Conservation (phyloP, 305 asterid species). For the Andrographis paniculata region DNA sequence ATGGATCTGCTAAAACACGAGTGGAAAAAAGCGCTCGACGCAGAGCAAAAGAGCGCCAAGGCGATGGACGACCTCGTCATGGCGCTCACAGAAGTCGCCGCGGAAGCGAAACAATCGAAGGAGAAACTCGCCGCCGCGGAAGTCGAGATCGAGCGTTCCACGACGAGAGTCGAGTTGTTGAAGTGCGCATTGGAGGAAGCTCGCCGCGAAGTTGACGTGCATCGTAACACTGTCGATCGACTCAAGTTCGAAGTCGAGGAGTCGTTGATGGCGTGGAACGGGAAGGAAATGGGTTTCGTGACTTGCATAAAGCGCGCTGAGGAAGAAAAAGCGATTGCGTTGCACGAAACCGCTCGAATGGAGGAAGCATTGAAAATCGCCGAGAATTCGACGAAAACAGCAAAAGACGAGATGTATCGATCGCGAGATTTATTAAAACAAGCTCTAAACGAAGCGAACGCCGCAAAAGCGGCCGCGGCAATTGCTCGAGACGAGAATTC, state of each 20-base stretch:
- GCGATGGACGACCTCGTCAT: conserved; percentile 88
- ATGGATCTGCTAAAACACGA: conserved; percentile 38
- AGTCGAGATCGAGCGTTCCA: conserved; percentile 34
- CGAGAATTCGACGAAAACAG: conserved; percentile 36
- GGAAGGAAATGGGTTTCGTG: conserved; percentile 71
- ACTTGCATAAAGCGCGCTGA: conserved; percentile 71
- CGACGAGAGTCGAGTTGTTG: conserved; percentile 30
- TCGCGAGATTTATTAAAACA: conserved; percentile 78
- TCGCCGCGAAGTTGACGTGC: conserved; percentile 39
- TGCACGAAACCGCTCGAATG: conserved; percentile 33
- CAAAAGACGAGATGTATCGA: conserved; percentile 59
- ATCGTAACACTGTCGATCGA: conserved; percentile 45
- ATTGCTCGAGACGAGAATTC: conserved; percentile 86
- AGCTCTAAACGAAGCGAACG: conserved; percentile 71
- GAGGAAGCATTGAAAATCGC: conserved; percentile 40
- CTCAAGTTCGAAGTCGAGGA: conserved; percentile 75
- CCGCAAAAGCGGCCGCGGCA: conserved; percentile 80
- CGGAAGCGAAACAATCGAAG: conserved; percentile 58
- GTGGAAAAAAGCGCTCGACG: conserved; percentile 43
- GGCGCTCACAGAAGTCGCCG: conserved; percentile 70
- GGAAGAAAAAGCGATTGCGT: conserved; percentile 46
- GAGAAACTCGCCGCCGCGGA: conserved; percentile 32
- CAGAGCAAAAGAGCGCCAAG: conserved; percentile 61
- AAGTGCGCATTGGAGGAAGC: conserved; percentile 40
- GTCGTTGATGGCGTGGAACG: conserved; percentile 70